These are phyloP conservation scores for Mortierella claussenii DNA, from an alignment of 192 early-diverging fungal species.

Conservation along the genomic window DNA sequence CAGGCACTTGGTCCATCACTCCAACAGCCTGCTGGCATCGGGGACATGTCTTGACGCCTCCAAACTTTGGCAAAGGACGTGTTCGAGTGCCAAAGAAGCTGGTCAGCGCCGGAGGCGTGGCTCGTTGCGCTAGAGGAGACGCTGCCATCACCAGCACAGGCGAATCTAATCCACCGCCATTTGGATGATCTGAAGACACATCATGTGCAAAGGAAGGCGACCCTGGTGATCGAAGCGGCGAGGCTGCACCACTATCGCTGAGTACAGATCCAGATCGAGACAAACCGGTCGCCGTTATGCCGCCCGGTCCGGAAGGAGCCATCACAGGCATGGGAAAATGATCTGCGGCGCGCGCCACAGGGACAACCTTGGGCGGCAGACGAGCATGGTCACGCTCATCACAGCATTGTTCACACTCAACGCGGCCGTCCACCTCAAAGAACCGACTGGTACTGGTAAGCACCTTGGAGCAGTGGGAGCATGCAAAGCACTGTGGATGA, in stretches of 20 bases:
- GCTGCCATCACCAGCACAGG: conserved; percentile 35
- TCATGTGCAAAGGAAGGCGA: conserved; percentile 15
- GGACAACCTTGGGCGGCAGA: conserved; percentile 42
- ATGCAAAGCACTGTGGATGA: conserved; percentile 57
- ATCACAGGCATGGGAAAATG: conserved; percentile 29
- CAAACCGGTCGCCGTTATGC: conserved; percentile 14
- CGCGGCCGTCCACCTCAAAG: conserved; percentile 53
- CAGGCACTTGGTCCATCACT: conserved; percentile 61
- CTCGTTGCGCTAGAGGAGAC: conserved; percentile 16
- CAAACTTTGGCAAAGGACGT: conserved; percentile 56
- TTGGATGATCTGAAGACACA: conserved; percentile 1
- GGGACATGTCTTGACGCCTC: conserved; percentile 58
- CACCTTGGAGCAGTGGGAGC: conserved; percentile 41
- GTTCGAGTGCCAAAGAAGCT: conserved; percentile 53
- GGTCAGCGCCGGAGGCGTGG: conserved; percentile 23
- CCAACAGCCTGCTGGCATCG: conserved; percentile 58
- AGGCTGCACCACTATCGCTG: conserved; percentile 10
- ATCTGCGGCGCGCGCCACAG: conserved; percentile 23
- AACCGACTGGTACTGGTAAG: conserved; percentile 50
- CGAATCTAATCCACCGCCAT: neutral
- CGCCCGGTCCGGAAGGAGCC: conserved; percentile 28
- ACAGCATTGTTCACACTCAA: conserved; percentile 58
- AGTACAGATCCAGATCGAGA: conserved; percentile 24
- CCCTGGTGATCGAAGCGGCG: conserved; percentile 22
- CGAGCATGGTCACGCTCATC: conserved; percentile 22